Percentiles rank a stretch among this genome's conserved stretches.
Conservation (phyloP, 257 asterid species). For the Lavandula angustifolia region DNA sequence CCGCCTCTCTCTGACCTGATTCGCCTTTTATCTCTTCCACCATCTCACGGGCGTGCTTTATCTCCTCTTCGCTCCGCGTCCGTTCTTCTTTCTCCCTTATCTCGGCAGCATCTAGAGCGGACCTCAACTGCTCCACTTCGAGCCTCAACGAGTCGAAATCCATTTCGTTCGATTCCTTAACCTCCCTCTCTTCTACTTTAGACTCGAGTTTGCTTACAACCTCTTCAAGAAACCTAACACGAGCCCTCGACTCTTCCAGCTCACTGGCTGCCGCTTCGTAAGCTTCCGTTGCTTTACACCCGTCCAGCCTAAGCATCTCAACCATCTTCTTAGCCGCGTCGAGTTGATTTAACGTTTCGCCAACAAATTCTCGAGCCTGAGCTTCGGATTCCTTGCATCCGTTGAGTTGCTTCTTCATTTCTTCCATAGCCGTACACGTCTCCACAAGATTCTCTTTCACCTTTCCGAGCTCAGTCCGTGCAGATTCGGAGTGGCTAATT, state of each 20-base stretch:
- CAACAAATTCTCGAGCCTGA: conserved; percentile 47
- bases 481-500: conserved; percentile 43
- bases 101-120: conserved; percentile 69
- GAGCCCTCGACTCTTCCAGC: conserved; percentile 69
- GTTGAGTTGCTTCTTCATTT: conserved; percentile 57
- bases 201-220: conserved; percentile 53
- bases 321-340: conserved; percentile 64
- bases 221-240: conserved; percentile 53
- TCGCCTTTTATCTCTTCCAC: conserved; percentile 57
- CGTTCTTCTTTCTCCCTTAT: conserved; percentile 56
- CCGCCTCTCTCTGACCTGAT: conserved; percentile 54
- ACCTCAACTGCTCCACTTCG: conserved; percentile 55
- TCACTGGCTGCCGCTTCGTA: conserved; percentile 48
- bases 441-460: conserved; percentile 53
- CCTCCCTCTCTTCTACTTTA: conserved; percentile 27
- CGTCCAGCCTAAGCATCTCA: conserved; percentile 56
- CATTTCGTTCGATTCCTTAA: conserved; percentile 35
- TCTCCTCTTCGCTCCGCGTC: conserved; percentile 42
- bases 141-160: conserved; percentile 46
- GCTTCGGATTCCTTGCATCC: conserved; percentile 72
- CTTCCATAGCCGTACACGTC: conserved; percentile 52
- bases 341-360: conserved; percentile 66
- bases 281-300: conserved; percentile 52
- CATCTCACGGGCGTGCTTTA: conserved; percentile 47
- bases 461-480: conserved; percentile 45